Evolutionary conservation across 192 early-diverging fungal genomes (phyloP).

Genomic region (Obelidium mucronatum): DNA sequence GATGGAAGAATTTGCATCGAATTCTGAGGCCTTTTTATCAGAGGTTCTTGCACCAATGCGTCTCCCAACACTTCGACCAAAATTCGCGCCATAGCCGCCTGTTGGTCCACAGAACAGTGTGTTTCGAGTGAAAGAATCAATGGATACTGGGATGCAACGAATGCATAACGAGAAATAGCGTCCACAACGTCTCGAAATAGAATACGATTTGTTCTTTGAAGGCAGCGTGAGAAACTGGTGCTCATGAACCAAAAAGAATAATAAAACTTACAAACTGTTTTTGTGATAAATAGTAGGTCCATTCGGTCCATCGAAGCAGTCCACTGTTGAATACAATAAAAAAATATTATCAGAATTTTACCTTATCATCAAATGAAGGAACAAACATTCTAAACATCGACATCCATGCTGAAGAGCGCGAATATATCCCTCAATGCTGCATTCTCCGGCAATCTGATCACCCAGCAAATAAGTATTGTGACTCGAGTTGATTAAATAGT

Average conservation of each 20-base stretch:
- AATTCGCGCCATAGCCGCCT: constrained; percentile 76
- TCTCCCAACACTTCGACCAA: constrained; percentile 74
- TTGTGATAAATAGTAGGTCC: constrained; percentile 88
- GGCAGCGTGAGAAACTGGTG: not conserved
- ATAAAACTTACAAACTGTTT: constrained; percentile 68
- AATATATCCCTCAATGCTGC: constrained; percentile 88
- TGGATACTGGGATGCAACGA: constrained; percentile 82
- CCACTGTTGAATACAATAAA: constrained; percentile 60
- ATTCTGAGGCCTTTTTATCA: constrained; percentile 46
- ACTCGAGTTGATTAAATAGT: constrained; percentile 87
- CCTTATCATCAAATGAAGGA: constrained; percentile 9
- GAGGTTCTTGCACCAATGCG: constrained; percentile 61
- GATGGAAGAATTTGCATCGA: constrained; percentile 76
- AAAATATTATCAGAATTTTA: constrained; percentile 18
- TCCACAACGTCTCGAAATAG: constrained; percentile 84
- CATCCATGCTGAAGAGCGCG: constrained; percentile 85
- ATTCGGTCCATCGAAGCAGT: constrained; percentile 88
- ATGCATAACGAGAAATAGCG: constrained; percentile 86
- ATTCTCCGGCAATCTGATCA: constrained; percentile 80
- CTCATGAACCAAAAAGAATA: constrained; percentile 5
- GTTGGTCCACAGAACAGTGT: constrained; percentile 79
- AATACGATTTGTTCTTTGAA: constrained; percentile 74
- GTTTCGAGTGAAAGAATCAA: constrained; percentile 86
- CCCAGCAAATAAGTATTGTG: constrained; percentile 92
- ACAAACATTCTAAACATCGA: constrained; percentile 81